A percentile compares a stretch with the other conserved stretches of the same genome.
Evolutionary conservation across 345 rosid species (phyloP).

Genomic region (Durio zibethinus): DNA sequence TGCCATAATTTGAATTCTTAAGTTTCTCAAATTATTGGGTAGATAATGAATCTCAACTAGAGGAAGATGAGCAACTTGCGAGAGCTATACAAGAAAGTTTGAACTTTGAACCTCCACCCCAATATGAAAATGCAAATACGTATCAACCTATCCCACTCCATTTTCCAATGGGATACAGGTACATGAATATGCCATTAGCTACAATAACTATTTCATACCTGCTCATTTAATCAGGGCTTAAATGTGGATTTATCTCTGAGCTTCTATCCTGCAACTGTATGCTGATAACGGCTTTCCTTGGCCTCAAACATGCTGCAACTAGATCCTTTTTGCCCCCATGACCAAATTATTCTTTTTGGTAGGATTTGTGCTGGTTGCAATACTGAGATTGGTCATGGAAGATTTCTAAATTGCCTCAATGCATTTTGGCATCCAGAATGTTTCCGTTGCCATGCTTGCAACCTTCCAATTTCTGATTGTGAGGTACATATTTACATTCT

Average conservation of each 20-base stretch:
- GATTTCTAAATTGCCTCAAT: conserved; percentile 74
- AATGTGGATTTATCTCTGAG: background rate
- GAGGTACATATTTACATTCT: conserved; percentile 51
- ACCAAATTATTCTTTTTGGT: conserved; percentile 15
- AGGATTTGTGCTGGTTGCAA: conserved; percentile 97
- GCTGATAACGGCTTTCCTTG: background rate
- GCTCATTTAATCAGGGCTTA: background rate
- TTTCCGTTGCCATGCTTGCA: conserved; percentile 80
- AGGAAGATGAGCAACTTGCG: conserved; percentile 93
- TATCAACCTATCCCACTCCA: conserved; percentile 40
- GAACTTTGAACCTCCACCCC: conserved; percentile 51
- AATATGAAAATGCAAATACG: conserved; percentile 30
- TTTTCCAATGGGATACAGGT: conserved; percentile 77
- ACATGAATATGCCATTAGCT: conserved; percentile 17
- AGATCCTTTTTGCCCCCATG: background rate
- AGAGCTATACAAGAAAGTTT: conserved; percentile 88
- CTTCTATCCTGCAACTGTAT: background rate
- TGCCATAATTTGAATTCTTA: conserved; percentile 17
- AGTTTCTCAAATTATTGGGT: conserved; percentile 26
- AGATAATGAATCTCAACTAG: conserved; percentile 55
- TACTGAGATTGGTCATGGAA: conserved; percentile 83
- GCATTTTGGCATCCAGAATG: conserved; percentile 96
- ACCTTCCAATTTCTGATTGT: conserved; percentile 74
- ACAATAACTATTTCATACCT: background rate
- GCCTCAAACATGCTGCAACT: background rate